Base-by-base conservation (phyloP, 1,284 basidiomycete species). In the Cryptococcus depauperatus region DNA sequence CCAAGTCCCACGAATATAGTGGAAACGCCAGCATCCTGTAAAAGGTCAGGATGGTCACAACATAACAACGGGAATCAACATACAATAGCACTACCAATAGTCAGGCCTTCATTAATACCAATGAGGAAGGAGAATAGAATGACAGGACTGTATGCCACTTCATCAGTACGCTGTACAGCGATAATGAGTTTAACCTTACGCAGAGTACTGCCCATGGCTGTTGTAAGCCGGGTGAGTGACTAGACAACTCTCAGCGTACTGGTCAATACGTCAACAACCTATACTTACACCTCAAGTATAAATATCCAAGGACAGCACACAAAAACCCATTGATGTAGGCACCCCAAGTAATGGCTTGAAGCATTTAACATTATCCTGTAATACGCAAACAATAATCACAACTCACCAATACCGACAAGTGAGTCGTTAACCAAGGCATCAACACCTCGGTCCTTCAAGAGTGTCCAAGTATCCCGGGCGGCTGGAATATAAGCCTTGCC, bases 401-500 rank as follows among this genome's bases (percentile, higher is more conserved):
- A 50, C 56, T 44, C 39, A 62, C 58, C 54, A 3, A 84, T 88
- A 57, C 82, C 79, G 50, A 90, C 82, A 16, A 92, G 76, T 1
- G 80, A 84, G 67, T 92, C 88, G 62, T 92, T 90, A 59, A 90
- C 77, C 14, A 93, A 70, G 1, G 84, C 85, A 59, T 87, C 84
- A 55, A 91, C 83, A 22, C 82, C 89, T 47, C 86, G 79, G 60
- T 91, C 84, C 59, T 79, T 81, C 73, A 92, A 80, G 44, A 91
- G 65, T n/a, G 77, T 75, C 86, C 86, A 93, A 0, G 89, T 89
- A 64, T 90, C 86, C 68, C 85, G 89, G 3, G 89, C 86, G n/a
- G 89, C 89, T 14, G 74, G 64, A 43, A 89, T 77, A 60, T 92
- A 93, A 1, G 81, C 72, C 70, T 93, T 92, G 21, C 89, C 89